phyloP scores from a whole-genome alignment of 2,329 filamentous ascomycete genomes.

The Cladosporium phlei region DNA sequence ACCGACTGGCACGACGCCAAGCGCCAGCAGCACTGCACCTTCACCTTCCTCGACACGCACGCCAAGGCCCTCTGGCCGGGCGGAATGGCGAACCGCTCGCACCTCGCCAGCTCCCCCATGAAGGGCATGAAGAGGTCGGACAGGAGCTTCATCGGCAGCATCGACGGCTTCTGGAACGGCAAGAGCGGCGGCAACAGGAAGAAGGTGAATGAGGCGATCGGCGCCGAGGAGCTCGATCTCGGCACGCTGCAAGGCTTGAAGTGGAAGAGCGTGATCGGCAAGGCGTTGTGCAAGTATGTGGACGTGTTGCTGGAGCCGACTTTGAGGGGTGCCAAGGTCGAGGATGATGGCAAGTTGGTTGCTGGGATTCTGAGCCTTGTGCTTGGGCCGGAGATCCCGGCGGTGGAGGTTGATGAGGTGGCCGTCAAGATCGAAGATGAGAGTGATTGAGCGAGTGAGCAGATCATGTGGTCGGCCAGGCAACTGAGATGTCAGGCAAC shows the following conservation, averaged over 20 bases:
- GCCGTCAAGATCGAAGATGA: neutral
- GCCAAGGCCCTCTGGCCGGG: slow-evolving; percentile 6
- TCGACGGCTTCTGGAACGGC: neutral
- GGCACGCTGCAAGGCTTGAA: neutral
- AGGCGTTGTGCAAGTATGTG: neutral
- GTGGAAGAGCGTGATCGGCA: neutral
- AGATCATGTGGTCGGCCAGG: too few relatives aligned
- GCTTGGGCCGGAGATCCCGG: neutral
- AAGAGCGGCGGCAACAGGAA: neutral
- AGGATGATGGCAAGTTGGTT: neutral
- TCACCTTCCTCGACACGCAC: neutral
- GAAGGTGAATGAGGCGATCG: neutral
- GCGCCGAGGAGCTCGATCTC: neutral
- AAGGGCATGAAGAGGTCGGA: neutral
- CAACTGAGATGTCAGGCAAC: too few relatives aligned
- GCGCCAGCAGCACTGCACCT: neutral
- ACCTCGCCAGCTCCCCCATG: neutral
- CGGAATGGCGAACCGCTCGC: neutral
- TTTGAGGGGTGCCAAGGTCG: neutral
- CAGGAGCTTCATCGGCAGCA: neutral
- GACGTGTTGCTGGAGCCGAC: neutral
- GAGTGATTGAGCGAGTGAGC: too few relatives aligned
- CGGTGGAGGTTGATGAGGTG: neutral
- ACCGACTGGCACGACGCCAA: neutral
- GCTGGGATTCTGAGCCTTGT: neutral